phyloP scores from a whole-genome alignment of 768 basidiomycete species.

The Suillus cothurnatus region DNA sequence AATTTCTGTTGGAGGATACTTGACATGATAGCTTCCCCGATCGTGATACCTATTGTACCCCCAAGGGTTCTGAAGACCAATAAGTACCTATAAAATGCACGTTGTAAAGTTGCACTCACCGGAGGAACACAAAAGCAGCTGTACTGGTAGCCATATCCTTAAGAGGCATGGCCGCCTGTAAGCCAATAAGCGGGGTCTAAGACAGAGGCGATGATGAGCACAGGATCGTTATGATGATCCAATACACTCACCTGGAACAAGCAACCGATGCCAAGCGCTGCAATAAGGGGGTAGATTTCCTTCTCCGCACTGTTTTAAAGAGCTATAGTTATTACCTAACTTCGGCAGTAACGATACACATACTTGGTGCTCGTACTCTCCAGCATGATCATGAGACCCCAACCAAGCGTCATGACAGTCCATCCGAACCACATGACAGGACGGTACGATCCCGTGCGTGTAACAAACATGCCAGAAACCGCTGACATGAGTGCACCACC shows the following conservation, averaged over 20 bases:
- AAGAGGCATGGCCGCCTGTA: slow-evolving; percentile 50
- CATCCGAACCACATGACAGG: slow-evolving; percentile 34
- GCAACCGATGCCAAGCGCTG: slow-evolving; percentile 36
- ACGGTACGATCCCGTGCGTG: slow-evolving; percentile 32
- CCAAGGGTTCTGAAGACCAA: slow-evolving; percentile 57
- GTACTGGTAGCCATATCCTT: slow-evolving; percentile 47
- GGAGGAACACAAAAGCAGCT: slow-evolving; percentile 37
- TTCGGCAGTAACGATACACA: slow-evolving; percentile 5
- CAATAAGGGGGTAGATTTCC: slow-evolving; percentile 35
- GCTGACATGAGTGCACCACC: slow-evolving; percentile 22
- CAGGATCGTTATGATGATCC: background rate
- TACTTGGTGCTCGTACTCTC: slow-evolving; percentile 34
- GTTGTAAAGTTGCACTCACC: slow-evolving; percentile 17
- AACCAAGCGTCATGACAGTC: slow-evolving; percentile 35
- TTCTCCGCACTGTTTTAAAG: slow-evolving; percentile 26
- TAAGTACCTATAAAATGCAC: slow-evolving; percentile 3
- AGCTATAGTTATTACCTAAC: slow-evolving; percentile 1
- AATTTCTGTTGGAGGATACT: slow-evolving; percentile 42
- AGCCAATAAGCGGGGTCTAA: slow-evolving; percentile 34
- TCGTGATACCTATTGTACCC: slow-evolving; percentile 72
- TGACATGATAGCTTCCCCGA: slow-evolving; percentile 72
- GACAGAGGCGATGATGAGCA: background rate
- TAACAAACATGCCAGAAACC: slow-evolving; percentile 29
- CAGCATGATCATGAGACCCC: slow-evolving; percentile 39
- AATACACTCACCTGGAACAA: slow-evolving; percentile 32